Evolutionary conservation across 768 basidiomycete genomes (phyloP).

Genomic region (Lactarius hengduanensis): DNA sequence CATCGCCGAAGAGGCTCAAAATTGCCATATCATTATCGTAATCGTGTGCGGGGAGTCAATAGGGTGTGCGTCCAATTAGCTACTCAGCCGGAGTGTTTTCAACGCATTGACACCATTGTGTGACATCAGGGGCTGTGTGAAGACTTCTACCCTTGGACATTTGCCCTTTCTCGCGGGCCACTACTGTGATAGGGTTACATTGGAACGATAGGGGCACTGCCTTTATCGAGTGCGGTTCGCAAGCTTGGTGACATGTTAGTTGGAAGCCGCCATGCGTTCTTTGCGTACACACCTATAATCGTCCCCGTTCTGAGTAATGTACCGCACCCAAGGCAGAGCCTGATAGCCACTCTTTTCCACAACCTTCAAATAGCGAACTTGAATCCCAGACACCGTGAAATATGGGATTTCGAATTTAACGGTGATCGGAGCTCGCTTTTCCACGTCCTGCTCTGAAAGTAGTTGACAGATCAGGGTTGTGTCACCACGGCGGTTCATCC

Average conservation of each 20-base stretch:
- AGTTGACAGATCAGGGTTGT: conserved; percentile 2
- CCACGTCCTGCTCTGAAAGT: conserved; percentile 63
- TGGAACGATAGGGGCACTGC: conserved; percentile 59
- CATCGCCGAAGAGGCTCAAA: background rate
- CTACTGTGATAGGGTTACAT: conserved; percentile 30
- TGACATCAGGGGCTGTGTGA: background rate
- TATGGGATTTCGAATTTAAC: conserved; percentile 99
- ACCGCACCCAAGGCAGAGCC: conserved; percentile 93
- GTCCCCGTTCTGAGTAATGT: conserved; percentile 89
- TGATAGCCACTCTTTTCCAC: conserved; percentile 99
- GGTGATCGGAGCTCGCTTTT: conserved; percentile 91
- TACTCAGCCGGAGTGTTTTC: background rate
- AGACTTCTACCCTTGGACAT: background rate
- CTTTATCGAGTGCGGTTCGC: conserved; percentile 73
- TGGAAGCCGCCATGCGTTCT: background rate
- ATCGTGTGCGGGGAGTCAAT: background rate
- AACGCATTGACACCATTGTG: too few relatives aligned
- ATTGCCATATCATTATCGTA: background rate
- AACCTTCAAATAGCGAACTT: conserved; percentile 97
- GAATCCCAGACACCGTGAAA: conserved; percentile 96
- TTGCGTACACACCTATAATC: conserved; percentile 71
- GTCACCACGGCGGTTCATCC: background rate
- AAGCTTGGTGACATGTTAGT: conserved; percentile 42
- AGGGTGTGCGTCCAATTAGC: background rate
- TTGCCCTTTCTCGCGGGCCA: background rate